A percentile compares a stretch with the other conserved stretches of the same genome.
Conservation (phyloP, 768 basidiomycete genomes). For the Podaxis sp. region DNA sequence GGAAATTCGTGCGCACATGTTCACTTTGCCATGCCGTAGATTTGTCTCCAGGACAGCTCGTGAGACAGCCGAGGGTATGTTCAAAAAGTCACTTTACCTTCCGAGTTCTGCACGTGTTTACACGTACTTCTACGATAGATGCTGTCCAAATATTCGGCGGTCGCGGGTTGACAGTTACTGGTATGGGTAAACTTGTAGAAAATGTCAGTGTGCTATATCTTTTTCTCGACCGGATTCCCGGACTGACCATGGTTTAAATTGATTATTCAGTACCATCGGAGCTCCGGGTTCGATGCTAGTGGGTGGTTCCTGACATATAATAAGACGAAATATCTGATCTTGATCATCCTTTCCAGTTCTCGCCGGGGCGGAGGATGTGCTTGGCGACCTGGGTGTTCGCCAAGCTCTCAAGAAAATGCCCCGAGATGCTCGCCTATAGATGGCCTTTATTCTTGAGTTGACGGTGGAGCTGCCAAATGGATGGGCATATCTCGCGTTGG, state of each 20-base stretch:
- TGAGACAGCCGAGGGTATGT: slow-evolving; percentile 66
- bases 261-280: slow-evolving; percentile 67
- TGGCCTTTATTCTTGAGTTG: neutral
- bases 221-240: neutral
- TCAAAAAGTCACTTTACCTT: slow-evolving; percentile 18
- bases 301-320: slow-evolving; percentile 24
- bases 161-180: slow-evolving; percentile 80
- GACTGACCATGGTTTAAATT: neutral
- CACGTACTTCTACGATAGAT: slow-evolving; percentile 40
- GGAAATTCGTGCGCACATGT: neutral
- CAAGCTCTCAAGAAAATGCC: slow-evolving; percentile 37
- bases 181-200: slow-evolving; percentile 85
- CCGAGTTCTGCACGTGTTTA: slow-evolving; percentile 40
- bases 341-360: slow-evolving; percentile 42
- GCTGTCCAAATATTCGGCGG: slow-evolving; percentile 89
- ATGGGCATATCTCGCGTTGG: neutral
- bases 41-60: slow-evolving; percentile 66
- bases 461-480: neutral
- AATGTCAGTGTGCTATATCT: slow-evolving; percentile 49
- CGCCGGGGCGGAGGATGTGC: slow-evolving; percentile 52
- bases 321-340: neutral
- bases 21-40: slow-evolving; percentile 32
- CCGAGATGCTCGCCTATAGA: slow-evolving; percentile 25
- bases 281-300: slow-evolving; percentile 81
- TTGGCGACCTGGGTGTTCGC: slow-evolving; percentile 32